phyloP scores from a whole-genome alignment of 176 grass and related monocot genomes.

The Hordeum marinum region DNA sequence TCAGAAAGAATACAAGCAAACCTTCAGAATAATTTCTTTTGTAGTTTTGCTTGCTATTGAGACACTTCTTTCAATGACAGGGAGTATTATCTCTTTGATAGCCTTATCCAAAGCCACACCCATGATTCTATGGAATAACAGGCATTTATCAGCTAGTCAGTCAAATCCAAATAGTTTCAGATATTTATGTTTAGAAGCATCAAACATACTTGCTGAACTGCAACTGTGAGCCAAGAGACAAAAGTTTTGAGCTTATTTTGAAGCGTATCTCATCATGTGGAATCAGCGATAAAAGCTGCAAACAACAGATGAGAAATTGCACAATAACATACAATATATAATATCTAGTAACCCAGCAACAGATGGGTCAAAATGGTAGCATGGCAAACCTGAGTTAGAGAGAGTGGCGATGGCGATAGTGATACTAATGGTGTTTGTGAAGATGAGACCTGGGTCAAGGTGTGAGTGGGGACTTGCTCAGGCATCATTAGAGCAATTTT shows the following conservation, averaged over 20 bases:
- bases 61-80: constrained; percentile 86
- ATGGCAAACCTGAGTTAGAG: constrained; percentile 59
- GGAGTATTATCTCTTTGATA: constrained; percentile 65
- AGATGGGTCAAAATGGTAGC: constrained; percentile 11
- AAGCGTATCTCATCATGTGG: constrained; percentile 62
- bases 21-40: constrained; percentile 88
- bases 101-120: constrained; percentile 73
- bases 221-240: constrained; percentile 58
- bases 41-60: constrained; percentile 78
- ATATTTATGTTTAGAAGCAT: background rate
- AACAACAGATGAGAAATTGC: background rate
- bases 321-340: constrained; percentile 10
- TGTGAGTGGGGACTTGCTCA: constrained; percentile 57
- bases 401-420: constrained; percentile 67
- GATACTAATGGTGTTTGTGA: constrained; percentile 36
- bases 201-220: constrained; percentile 58
- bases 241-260: constrained; percentile 75
- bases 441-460: constrained; percentile 41
- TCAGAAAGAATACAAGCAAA: constrained; percentile 18
- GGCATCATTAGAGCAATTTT: constrained; percentile 72
- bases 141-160: constrained; percentile 3
- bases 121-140: constrained; percentile 55
- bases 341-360: constrained; percentile 4
- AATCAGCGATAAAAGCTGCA: constrained; percentile 68
- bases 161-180: constrained; percentile 8